phyloP scores from a whole-genome alignment of 805 yeast genomes.

The Pichia manshurica region DNA sequence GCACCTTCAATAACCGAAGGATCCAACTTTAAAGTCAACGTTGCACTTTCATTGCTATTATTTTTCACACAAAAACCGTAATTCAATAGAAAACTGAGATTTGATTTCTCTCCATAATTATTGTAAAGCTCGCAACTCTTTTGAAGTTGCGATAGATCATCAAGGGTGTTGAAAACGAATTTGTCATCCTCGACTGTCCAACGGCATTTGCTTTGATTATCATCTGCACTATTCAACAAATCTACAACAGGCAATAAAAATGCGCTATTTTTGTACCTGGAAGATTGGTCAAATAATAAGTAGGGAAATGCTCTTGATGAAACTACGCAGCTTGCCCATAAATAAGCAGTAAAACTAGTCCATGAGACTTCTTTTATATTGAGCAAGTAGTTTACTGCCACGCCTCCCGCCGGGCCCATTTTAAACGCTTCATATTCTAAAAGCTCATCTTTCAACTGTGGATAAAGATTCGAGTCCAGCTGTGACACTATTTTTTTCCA shows the following conservation, averaged over 20 bases:
- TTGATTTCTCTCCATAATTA: conserved; percentile 73
- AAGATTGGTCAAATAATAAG: conserved; percentile 40
- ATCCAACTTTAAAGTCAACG: conserved; percentile 57
- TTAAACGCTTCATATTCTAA: conserved; percentile 23
- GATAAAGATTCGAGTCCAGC: conserved; percentile 15
- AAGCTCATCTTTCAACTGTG: conserved; percentile 18
- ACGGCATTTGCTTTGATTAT: conserved; percentile 42
- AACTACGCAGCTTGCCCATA: conserved; percentile 71
- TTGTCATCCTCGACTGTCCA: conserved; percentile 42
- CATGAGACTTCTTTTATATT: conserved; percentile 34
- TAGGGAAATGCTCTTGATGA: conserved; percentile 80
- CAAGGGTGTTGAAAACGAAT: conserved; percentile 35
- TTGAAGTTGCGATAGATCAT: conserved; percentile 27
- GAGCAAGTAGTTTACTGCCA: conserved; percentile 15
- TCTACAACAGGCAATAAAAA: conserved; percentile 78
- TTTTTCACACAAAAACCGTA: conserved; percentile 68
- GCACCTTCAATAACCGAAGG: conserved; percentile 20
- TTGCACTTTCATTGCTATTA: conserved; percentile 49
- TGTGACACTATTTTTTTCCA: conserved; percentile 40
- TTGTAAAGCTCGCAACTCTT: conserved; percentile 62
- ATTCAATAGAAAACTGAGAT: conserved; percentile 58
- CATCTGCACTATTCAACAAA: conserved; percentile 63
- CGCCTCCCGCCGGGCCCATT: conserved; percentile 18
- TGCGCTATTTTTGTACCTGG: conserved; percentile 38
- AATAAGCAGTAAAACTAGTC: conserved; percentile 60